A percentile compares a stretch with the other conserved stretches of the same genome.
These are phyloP conservation scores for Eimeria sp. DNA, from an alignment of 169 alveolate species.

Conservation along the genomic window DNA sequence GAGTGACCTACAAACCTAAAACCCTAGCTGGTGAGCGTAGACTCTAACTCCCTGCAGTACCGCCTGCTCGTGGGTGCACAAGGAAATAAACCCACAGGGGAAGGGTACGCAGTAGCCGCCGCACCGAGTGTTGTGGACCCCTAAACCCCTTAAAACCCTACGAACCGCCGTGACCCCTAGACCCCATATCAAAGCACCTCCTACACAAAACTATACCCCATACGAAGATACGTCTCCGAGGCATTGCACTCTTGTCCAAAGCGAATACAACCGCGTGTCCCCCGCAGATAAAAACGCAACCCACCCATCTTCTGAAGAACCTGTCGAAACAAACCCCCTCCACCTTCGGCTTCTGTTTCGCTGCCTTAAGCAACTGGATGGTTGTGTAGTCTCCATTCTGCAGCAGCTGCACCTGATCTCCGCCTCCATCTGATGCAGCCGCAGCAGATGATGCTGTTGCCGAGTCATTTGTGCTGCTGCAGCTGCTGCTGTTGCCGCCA, in stretches of 20 bases:
- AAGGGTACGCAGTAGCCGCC: not conserved
- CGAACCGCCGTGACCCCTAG: not conserved
- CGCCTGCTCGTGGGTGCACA: not conserved
- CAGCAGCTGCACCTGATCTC: not conserved
- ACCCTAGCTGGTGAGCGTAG: not conserved
- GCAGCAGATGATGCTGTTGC: constrained; percentile 17
- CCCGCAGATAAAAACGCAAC: not conserved
- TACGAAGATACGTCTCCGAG: not conserved
- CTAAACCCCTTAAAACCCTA: not conserved
- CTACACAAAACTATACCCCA: not conserved
- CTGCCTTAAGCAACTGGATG: constrained; percentile 19
- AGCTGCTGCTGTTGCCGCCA: constrained; percentile 7
- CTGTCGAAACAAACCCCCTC: constrained; percentile 79
- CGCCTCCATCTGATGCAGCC: not conserved
- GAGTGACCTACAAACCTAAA: not conserved
- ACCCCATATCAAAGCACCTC: not conserved
- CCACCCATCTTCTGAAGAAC: constrained; percentile 53
- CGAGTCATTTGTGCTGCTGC: not conserved
- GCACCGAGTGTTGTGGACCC: no score
- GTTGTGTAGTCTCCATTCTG: constrained; percentile 33
- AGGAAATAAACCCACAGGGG: not conserved
- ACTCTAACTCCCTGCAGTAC: not conserved
- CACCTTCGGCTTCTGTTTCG: constrained; percentile 60
- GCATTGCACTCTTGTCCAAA: not conserved
- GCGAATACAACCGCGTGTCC: not conserved